Base-by-base conservation (phyloP, 179 eudicot genomes). In the Carnegiea gigantea region DNA sequence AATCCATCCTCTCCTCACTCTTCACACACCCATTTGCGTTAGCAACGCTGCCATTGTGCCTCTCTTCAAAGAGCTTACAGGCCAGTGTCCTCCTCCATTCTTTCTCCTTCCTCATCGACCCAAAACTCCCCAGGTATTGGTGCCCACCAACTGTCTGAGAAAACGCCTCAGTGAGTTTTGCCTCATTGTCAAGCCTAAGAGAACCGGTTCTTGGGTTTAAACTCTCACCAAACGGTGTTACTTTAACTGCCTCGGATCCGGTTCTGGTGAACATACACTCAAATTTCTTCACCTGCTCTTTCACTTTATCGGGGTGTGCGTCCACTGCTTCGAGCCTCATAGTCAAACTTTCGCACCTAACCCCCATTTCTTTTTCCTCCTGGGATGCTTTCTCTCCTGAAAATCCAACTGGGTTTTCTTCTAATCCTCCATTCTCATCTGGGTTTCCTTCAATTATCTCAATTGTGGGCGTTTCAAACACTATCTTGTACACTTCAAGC, bases 21-120 rank as follows among this genome's bases (percentile, higher is more conserved):
- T 40, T 38, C 21, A 46, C 54, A 74, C 81, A 51, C 4, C 46
- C 20, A 59, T 72, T 70, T 0, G 51, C 48, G 6, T 79, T 76
- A 8, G 64, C 65, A 13, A n/a, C 51, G 9, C 46, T 77, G 18
- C 81, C 85, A 49, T 88, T 89, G 85, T 92, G 90, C 51, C 95
- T 71, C 65, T 96, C 98, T 77, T 96, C 98, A 24, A 94, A 96
- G 5, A 96, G 83, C 84, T 92, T 94, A 72, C 98, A 92, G 0
- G 97, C 99, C 44, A 96, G 80, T 3, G 99, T 94, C 79, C 92
- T 86, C 73, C 90, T 92, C 98, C 98, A 96, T 40, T 96, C 99
- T 59, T 84, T 94, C 59, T 90, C 98, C 80, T 82, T 92, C 82
- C 92, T 94, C 92, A 90, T 92, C 0, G 99, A 94, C 33, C 95